Conservation (phyloP, 129 eudicot genomes). For the Tagetes erecta region DNA sequence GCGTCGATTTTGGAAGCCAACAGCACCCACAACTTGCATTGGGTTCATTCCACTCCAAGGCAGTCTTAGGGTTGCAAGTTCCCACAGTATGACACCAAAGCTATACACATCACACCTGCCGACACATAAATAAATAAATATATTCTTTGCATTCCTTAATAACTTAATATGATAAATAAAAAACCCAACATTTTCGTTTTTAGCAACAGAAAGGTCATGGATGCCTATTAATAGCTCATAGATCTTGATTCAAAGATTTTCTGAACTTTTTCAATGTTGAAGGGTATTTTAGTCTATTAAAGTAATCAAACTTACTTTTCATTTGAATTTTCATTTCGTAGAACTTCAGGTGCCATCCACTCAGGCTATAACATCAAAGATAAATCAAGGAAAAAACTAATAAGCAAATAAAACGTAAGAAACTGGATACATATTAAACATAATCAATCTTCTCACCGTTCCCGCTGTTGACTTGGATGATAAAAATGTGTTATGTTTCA, state of each 20-base stretch:
- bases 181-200: neutral
- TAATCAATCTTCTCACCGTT: slow-evolving; percentile 59
- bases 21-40: slow-evolving; percentile 99
- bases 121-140: neutral
- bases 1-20: slow-evolving; percentile 95
- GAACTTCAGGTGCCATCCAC: slow-evolving; percentile 99
- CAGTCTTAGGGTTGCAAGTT: slow-evolving; percentile 85
- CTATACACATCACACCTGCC: slow-evolving; percentile 97
- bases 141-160: neutral
- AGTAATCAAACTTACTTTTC: slow-evolving; percentile 67
- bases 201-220: neutral
- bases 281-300: slow-evolving; percentile 1
- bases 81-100: slow-evolving; percentile 95
- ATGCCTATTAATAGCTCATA: slow-evolving; percentile 21
- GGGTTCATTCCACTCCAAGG: slow-evolving; percentile 99
- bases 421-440: slow-evolving; percentile 14
- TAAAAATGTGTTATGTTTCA: slow-evolving; percentile 95
- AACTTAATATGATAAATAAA: neutral
- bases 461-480: slow-evolving; percentile 99
- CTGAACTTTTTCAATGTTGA: neutral
- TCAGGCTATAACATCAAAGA: slow-evolving; percentile 64
- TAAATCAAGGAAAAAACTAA: slow-evolving; percentile 1
- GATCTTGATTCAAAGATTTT: slow-evolving; percentile 7
- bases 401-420: slow-evolving; percentile 20
- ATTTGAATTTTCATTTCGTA: slow-evolving; percentile 89